Percentiles rank a stretch among this genome's conserved stretches.
Evolutionary conservation across 768 basidiomycete genomes (phyloP).

Genomic region (Suillus sp.): DNA sequence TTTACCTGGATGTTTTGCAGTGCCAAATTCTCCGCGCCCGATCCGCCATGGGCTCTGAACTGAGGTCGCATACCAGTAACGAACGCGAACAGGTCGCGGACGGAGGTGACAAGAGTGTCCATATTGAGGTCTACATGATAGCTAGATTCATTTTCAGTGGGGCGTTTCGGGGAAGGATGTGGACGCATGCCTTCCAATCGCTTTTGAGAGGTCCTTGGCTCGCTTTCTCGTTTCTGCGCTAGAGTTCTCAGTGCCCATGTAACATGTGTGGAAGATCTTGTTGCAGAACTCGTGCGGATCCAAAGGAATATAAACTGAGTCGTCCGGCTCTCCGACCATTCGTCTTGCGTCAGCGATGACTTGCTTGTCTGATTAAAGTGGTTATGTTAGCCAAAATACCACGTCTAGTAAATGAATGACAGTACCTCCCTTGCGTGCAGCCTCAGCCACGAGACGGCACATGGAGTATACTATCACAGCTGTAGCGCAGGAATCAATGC

Average conservation of each 20-base stretch:
- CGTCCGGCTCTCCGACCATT: constrained; percentile 81
- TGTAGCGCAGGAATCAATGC: constrained; percentile 97
- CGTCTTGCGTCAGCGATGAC: constrained; percentile 91
- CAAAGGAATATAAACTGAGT: constrained; percentile 79
- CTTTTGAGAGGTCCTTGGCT: constrained; percentile 83
- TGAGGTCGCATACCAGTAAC: constrained; percentile 75
- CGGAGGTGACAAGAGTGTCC: constrained; percentile 86
- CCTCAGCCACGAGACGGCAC: constrained; percentile 88
- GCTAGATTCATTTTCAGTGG: constrained; percentile 40
- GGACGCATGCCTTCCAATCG: constrained; percentile 78
- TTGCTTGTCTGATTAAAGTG: constrained; percentile 59
- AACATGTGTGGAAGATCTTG: constrained; percentile 95
- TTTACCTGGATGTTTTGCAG: constrained; percentile 95
- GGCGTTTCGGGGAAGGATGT: neutral
- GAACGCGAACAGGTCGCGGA: constrained; percentile 78
- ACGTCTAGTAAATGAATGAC: constrained; percentile 6
- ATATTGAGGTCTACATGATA: constrained; percentile 97
- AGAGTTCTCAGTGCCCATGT: constrained; percentile 99
- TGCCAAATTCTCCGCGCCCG: constrained; percentile 88
- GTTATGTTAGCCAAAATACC: neutral
- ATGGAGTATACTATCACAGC: constrained; percentile 95
- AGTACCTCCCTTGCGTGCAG: constrained; percentile 72
- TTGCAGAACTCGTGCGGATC: constrained; percentile 86
- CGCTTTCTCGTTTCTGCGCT: constrained; percentile 81
- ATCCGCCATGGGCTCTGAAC: constrained; percentile 88